Evolutionary conservation across 2,329 filamentous ascomycete genomes (phyloP).

Genomic region (Aphanoascus verrucosus): DNA sequence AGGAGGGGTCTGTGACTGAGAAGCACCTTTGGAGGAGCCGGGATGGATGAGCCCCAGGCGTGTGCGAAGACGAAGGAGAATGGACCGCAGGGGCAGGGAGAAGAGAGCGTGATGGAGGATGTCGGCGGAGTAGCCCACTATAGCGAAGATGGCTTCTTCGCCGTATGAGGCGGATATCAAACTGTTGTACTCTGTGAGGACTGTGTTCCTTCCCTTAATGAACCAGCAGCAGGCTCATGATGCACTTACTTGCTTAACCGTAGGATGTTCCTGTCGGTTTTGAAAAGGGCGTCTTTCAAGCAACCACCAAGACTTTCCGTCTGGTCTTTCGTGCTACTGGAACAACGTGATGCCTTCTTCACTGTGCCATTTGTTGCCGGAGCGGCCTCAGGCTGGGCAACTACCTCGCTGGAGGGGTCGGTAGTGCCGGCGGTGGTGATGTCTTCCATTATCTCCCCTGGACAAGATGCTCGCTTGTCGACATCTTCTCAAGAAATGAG

Average conservation of each 20-base stretch:
- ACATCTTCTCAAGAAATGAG: background rate
- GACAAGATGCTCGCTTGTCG: background rate
- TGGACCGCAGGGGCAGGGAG: slow-evolving; percentile 42
- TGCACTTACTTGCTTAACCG: slow-evolving; percentile 16
- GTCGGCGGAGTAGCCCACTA: slow-evolving; percentile 48
- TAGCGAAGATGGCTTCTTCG: too few relatives aligned
- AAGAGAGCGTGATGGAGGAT: slow-evolving; percentile 50
- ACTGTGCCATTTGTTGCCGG: background rate
- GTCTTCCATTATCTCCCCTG: background rate
- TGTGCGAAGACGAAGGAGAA: slow-evolving; percentile 38
- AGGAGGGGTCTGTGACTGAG: slow-evolving; percentile 36
- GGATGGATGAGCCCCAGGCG: slow-evolving; percentile 21
- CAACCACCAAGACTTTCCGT: background rate
- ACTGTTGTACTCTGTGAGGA: slow-evolving; percentile 48
- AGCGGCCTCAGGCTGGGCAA: background rate
- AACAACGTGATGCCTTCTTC: background rate
- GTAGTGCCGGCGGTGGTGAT: background rate
- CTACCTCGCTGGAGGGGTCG: background rate
- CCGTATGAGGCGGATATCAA: too few relatives aligned
- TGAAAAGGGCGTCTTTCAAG: background rate
- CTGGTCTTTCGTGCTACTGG: background rate
- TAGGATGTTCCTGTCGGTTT: slow-evolving; percentile 6
- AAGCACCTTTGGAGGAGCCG: slow-evolving; percentile 24
- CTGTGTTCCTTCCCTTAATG: slow-evolving; percentile 38
- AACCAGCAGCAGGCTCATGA: slow-evolving; percentile 14